Evolutionary conservation across 768 basidiomycete species (phyloP).

Genomic region (Heimioporus sp.): DNA sequence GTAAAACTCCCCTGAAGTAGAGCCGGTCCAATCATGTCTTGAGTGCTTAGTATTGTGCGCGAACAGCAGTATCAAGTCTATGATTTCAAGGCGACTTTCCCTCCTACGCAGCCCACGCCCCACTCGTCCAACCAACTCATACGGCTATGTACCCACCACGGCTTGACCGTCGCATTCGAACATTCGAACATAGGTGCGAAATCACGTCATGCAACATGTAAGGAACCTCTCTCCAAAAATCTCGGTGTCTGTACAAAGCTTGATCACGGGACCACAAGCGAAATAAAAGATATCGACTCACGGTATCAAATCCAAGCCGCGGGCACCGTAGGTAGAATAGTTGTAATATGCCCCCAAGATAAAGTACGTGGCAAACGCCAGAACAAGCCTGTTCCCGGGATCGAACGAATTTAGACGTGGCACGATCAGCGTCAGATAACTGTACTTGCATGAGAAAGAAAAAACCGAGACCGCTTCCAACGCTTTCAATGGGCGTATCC

Average conservation of each 20-base stretch:
- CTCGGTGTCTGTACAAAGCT: conserved; percentile 60
- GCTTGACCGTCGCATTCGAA: conserved; percentile 63
- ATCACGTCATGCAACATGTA: conserved; percentile 80
- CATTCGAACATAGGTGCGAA: conserved; percentile 71
- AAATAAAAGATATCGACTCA: conserved; percentile 39
- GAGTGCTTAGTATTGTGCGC: too few species aligned
- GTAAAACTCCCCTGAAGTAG: too few species aligned
- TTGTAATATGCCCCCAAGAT: conserved; percentile 83
- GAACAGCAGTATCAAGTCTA: conserved; percentile 9
- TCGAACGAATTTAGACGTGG: conserved; percentile 4
- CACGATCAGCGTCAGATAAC: conserved; percentile 1
- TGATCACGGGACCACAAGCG: not conserved
- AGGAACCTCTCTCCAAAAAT: conserved; percentile 89
- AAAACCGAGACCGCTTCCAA: conserved; percentile 81
- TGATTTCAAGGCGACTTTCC: not conserved
- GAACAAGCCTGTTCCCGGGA: conserved; percentile 47
- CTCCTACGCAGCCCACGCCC: not conserved
- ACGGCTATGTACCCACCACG: conserved; percentile 79
- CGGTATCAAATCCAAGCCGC: conserved; percentile 83
- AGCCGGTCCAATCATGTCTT: too few species aligned
- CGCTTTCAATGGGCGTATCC: conserved; percentile 36
- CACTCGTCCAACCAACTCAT: conserved; percentile 30
- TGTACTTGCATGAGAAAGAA: conserved; percentile 77
- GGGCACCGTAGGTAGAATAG: conserved; percentile 82
- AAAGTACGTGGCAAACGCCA: conserved; percentile 72